Base-by-base conservation (phyloP, 2,329 filamentous ascomycete species). In the Fusarium citri region DNA sequence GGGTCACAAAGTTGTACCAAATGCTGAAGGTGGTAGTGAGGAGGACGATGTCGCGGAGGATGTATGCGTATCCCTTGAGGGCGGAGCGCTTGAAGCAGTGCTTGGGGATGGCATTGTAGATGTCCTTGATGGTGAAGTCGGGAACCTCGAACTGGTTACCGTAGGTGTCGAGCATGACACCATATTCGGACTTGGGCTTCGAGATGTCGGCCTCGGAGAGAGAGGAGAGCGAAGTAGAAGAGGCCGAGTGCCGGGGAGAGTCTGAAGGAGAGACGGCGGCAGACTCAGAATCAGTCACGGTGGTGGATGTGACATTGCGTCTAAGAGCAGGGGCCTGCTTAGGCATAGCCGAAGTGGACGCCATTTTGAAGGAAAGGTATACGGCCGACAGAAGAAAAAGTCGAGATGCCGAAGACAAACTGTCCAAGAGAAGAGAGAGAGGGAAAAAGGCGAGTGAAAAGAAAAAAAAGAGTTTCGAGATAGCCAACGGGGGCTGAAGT, bases 61-160 rank as follows among this genome's bases (percentile, higher is more conserved):
- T 94, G 82, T 98, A 98, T 77, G 80, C 83, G 78, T 98, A 85
- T 72, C 94, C 92, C 72, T 84, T 89, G 71, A 89, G 79, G 66
- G 88, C 92, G 48, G 93, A 97, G 66, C 96, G 92, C 85, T 98
- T 87, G 82, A 92, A 98, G 88, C 96, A 99, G 87, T 98, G 96
- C 83, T 94, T 94, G 71, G 96, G 96, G 74, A 99, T 99, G 80
- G 96, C 96, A 83, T 97, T 92, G 77, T 94, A 91, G 79, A 99
- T 95, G 79, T 99, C 89, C 87, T 97, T 97, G 87, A 99, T 97
- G 79, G 94, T 97, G 86, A 92, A 99, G 83, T 98, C 91, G 73
- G 96, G 96, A 60, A 97, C 87, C 81, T 93, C 86, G 85, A 99
- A 99, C 77, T 94, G 88, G 82, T 98, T 97, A 82, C 96, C 96